These are phyloP conservation scores for Reutealis trisperma DNA, from an alignment of 345 rosid genomes.

Conservation along the genomic window DNA sequence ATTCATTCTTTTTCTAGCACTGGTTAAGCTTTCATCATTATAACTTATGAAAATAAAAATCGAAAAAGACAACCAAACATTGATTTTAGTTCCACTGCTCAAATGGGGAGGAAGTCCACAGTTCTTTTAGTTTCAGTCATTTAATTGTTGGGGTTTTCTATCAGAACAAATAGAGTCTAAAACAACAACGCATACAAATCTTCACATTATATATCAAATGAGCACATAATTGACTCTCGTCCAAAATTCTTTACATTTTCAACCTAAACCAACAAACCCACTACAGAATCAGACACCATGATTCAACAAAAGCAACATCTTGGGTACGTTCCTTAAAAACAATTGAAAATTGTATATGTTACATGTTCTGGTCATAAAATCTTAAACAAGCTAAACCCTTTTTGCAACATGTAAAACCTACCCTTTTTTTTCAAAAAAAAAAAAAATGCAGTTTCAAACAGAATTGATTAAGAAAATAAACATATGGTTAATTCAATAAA, in stretches of 20 bases:
- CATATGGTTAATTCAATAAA: background rate
- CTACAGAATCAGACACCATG: background rate
- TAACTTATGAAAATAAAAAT: background rate
- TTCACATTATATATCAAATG: too few relatives aligned
- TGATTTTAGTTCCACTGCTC: background rate
- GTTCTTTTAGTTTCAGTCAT: background rate
- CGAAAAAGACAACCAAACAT: background rate
- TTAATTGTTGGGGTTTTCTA: background rate
- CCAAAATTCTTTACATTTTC: background rate
- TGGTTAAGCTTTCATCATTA: background rate
- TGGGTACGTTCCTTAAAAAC: too few relatives aligned
- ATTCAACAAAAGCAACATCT: background rate
- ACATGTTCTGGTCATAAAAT: too few relatives aligned
- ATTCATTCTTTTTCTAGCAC: background rate
- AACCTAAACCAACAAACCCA: background rate
- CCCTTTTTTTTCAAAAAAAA: too few relatives aligned
- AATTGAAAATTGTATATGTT: too few relatives aligned
- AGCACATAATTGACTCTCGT: background rate
- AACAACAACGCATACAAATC: background rate
- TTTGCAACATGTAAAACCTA: too few relatives aligned
- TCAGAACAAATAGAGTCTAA: background rate
- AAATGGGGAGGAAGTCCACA: background rate
- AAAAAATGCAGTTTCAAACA: background rate
- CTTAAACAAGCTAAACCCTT: too few relatives aligned
- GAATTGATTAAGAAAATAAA: too few relatives aligned